Base-by-base conservation (phyloP, 768 basidiomycete species). In the Termitomyces eurrhizus region DNA sequence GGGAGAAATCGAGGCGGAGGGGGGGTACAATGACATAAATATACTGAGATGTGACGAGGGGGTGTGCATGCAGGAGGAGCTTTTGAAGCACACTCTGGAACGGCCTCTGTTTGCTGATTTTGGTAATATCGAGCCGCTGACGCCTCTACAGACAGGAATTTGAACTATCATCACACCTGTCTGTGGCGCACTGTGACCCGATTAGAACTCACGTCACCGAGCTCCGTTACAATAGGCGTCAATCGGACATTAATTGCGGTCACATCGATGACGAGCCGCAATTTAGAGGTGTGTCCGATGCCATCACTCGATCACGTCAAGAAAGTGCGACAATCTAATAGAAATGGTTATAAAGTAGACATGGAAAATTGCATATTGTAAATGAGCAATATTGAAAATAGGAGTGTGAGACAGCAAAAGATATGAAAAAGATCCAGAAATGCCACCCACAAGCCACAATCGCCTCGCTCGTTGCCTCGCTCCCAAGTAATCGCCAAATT, bases 21-120 rank as follows among this genome's bases (percentile, higher is more conserved):
- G 56, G 13, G 61, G 51, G 16, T 62, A 60, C 36, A 65, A 65
- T 35, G 51, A 39, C 0, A 42, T 60, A 33, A 65, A 60, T 36
- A 26, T 65, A 14, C 46, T 9, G 7, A 26, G 35, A 11, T 65
- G 64, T 41, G 46, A 60, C 21, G 55, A 50, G 13, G 62, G 51
- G 5, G 37, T 46, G 54, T 63, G 62, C 32, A 44, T 36, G 39
- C 49, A 54, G 26, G 39, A 62, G 14, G 46, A 52, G 11, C 45
- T 54, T 13, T 12, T 35, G 42, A 33, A 52, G 26, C 37, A 51
- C 11, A n/a, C 26, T 26, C 37, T 32, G 4, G 50, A 54, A 2
- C 53, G 39, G 39, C 53, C 53, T 41, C 53, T 54, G 2, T 54
- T 57, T 46, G 56, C 46, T 57, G 56, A 46, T 26, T 57, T 36